A percentile compares a stretch with the other conserved stretches of the same genome.
These are phyloP conservation scores for Picochlorum sp. DNA, from an alignment of 139 green algal species.

Conservation along the genomic window DNA sequence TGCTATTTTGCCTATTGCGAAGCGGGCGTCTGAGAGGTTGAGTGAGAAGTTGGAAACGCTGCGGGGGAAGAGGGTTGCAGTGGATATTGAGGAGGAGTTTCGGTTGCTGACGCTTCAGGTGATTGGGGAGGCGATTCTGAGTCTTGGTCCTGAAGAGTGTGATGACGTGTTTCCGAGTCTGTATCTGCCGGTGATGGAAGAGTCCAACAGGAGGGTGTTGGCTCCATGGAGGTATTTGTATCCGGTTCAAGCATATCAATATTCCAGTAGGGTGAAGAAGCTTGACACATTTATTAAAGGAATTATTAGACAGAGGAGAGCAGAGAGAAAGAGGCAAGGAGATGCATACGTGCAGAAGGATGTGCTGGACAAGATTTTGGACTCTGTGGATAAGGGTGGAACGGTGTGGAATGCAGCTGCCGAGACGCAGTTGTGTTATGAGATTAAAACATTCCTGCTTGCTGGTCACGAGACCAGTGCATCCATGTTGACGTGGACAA, in stretches of 20 bases:
- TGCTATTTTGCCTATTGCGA: constrained; percentile 74
- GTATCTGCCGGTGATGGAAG: constrained; percentile 93
- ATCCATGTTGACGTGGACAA: constrained; percentile 85
- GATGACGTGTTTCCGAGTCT: constrained; percentile 84
- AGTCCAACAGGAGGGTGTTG: constrained; percentile 78
- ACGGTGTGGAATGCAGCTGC: constrained; percentile 47
- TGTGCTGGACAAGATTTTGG: constrained; percentile 24
- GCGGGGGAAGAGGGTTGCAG: constrained; percentile 29
- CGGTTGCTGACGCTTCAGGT: constrained; percentile 84
- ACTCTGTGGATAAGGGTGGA: constrained; percentile 38
- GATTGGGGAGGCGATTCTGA: constrained; percentile 85
- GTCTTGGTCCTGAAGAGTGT: constrained; percentile 74
- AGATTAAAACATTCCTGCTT: constrained; percentile 95
- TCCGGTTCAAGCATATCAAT: constrained; percentile 24
- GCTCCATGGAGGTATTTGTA: constrained; percentile 73
- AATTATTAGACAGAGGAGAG: constrained; percentile 37
- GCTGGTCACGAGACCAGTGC: constrained; percentile 90
- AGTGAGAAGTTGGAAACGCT: constrained; percentile 57
- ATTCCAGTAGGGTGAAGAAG: constrained; percentile 34
- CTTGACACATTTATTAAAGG: constrained; percentile 77
- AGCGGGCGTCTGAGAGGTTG: constrained; percentile 58
- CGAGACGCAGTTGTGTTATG: constrained; percentile 86
- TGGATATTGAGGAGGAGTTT: constrained; percentile 88
- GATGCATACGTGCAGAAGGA: neutral
- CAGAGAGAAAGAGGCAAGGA: constrained; percentile 1